A percentile compares a stretch with the other conserved stretches of the same genome.
phyloP scores from a whole-genome alignment of 306 rosid species.

The Urtica urens region DNA sequence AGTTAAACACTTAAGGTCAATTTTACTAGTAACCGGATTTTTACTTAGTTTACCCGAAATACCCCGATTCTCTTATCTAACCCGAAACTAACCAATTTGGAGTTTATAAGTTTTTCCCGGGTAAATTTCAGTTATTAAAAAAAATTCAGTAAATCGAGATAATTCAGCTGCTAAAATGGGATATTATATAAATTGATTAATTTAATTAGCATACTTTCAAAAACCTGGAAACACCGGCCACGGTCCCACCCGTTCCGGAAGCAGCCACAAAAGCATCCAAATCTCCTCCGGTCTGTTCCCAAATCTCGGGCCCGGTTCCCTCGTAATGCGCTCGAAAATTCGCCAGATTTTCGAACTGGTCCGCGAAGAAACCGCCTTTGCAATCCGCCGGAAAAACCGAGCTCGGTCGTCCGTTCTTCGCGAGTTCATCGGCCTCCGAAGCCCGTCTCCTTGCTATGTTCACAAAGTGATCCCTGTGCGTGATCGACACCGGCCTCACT shows the following conservation, averaged over 20 bases:
- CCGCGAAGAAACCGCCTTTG: conserved; percentile 83
- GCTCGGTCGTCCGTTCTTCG: conserved; percentile 20
- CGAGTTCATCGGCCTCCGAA: conserved; percentile 59
- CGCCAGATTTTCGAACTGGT: conserved; percentile 86
- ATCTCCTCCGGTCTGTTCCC: conserved; percentile 64
- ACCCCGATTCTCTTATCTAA: too few relatives aligned
- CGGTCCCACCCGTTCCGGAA: conserved; percentile 91
- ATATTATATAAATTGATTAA: not conserved
- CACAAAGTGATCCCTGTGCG: conserved; percentile 80
- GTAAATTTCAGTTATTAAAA: too few relatives aligned
- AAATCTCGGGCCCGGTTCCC: conserved; percentile 92
- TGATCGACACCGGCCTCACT: conserved; percentile 84
- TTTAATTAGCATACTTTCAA: conserved; percentile 31
- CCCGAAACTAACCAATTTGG: too few relatives aligned
- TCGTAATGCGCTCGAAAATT: conserved; percentile 76
- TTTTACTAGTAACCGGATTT: conserved; percentile 8
- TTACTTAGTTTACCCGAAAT: too few relatives aligned
- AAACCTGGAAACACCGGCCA: conserved; percentile 69
- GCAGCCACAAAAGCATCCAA: conserved; percentile 83
- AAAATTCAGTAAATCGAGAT: too few relatives aligned
- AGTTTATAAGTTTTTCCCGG: too few relatives aligned
- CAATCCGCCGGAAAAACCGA: conserved; percentile 27
- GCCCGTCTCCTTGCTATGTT: conserved; percentile 78
- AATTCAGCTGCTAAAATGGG: too few relatives aligned
- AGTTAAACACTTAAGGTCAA: too few relatives aligned